These are phyloP conservation scores for Neofusicoccum umdonicola DNA, from an alignment of 2,329 filamentous ascomycete species.

Conservation along the genomic window DNA sequence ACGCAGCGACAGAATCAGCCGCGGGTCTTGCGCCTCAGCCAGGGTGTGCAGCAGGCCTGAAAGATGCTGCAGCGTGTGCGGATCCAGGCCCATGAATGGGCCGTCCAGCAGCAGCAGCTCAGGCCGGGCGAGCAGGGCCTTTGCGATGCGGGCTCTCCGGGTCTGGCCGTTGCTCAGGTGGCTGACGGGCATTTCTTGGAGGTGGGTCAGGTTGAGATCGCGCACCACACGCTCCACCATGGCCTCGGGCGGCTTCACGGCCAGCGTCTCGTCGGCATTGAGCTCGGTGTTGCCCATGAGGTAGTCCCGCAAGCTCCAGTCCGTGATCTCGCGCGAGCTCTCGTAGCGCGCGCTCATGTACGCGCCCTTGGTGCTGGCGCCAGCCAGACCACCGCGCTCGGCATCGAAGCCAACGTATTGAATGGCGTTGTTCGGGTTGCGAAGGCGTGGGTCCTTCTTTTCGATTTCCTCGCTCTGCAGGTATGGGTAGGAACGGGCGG, in stretches of 20 bases:
- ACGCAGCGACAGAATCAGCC: slow-evolving; percentile 73
- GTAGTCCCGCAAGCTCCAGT: slow-evolving; percentile 81
- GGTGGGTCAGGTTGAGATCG: slow-evolving; percentile 65
- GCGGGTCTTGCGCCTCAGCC: slow-evolving; percentile 64
- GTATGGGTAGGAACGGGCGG: slow-evolving; percentile 74
- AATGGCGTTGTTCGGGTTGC: slow-evolving; percentile 66
- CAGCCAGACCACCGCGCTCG: slow-evolving; percentile 59
- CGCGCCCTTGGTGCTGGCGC: slow-evolving; percentile 51
- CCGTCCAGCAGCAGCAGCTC: slow-evolving; percentile 86
- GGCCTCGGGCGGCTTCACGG: slow-evolving; percentile 23
- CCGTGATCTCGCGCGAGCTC: slow-evolving; percentile 78
- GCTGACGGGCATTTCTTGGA: slow-evolving; percentile 78
- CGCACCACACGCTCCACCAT: slow-evolving; percentile 57
- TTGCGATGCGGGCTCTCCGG: slow-evolving; percentile 80
- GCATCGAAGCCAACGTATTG: slow-evolving; percentile 89
- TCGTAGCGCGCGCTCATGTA: slow-evolving; percentile 92
- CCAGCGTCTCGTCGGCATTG: slow-evolving; percentile 61
- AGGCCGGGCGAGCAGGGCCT: slow-evolving; percentile 74
- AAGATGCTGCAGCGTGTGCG: slow-evolving; percentile 70
- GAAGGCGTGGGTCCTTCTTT: slow-evolving; percentile 50
- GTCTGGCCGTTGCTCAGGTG: slow-evolving; percentile 95
- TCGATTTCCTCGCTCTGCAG: slow-evolving; percentile 64
- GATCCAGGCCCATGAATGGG: slow-evolving; percentile 94
- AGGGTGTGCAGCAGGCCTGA: slow-evolving; percentile 69
- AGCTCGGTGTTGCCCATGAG: slow-evolving; percentile 78